phyloP scores from a whole-genome alignment of 2,329 filamentous ascomycete genomes.

The Colletotrichum brevisporum region DNA sequence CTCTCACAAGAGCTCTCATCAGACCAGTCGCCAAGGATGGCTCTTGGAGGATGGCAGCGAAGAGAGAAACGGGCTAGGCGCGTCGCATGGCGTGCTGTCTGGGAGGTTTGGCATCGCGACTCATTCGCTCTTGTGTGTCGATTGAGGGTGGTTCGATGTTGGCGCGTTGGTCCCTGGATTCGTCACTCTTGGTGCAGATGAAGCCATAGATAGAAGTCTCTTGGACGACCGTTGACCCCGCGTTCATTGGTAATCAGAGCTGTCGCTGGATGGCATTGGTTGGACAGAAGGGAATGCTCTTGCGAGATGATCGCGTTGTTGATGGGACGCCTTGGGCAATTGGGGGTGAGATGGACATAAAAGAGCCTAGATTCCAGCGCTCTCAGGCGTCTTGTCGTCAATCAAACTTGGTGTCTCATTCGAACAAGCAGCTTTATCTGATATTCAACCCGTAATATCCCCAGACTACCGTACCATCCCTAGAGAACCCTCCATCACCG shows the following conservation, averaged over 20 bases:
- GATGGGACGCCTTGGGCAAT: background rate
- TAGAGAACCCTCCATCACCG: background rate
- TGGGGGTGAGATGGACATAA: background rate
- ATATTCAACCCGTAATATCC: background rate
- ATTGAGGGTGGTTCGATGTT: constrained; percentile 17
- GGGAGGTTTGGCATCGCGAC: constrained; percentile 12
- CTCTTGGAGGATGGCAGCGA: too few species aligned
- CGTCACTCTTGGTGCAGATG: constrained; percentile 32
- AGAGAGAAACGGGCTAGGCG: background rate
- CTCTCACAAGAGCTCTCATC: too few species aligned
- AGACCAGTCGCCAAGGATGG: too few species aligned
- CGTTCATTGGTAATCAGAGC: constrained; percentile 36
- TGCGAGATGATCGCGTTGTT: background rate
- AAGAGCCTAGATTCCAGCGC: background rate
- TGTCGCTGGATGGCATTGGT: background rate
- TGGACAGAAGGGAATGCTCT: background rate
- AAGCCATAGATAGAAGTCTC: constrained; percentile 12
- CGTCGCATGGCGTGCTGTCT: constrained; percentile 31
- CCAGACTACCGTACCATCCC: background rate
- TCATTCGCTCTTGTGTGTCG: background rate
- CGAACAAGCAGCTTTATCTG: background rate
- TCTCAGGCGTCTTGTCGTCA: accelerated
- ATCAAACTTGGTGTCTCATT: background rate
- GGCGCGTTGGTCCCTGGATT: constrained; percentile 5
- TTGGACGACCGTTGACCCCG: constrained; percentile 7